phyloP scores from a whole-genome alignment of 2,329 filamentous ascomycete genomes.

The Eutypella sp. region DNA sequence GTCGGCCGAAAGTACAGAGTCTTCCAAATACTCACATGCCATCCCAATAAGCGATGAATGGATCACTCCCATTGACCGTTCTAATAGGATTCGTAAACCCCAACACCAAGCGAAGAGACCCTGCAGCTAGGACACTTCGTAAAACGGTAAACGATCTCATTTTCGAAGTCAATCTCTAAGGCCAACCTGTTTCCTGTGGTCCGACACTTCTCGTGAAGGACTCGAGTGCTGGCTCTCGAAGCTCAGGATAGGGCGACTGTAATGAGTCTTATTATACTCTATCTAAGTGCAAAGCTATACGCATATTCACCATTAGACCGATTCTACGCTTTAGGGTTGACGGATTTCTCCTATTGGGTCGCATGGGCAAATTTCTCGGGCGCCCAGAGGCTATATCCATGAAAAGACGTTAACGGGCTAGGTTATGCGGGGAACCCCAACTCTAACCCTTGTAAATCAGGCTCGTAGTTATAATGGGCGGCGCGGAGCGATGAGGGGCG shows the following conservation, averaged over 20 bases:
- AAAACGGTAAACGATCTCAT: neutral
- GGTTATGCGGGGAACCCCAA: neutral
- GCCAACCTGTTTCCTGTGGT: too few relatives aligned
- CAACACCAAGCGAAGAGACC: neutral
- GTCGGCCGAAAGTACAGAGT: neutral
- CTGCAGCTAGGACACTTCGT: neutral
- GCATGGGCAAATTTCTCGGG: neutral
- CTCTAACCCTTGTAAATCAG: too few relatives aligned
- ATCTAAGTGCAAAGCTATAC: too few relatives aligned
- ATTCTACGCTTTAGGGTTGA: too few relatives aligned
- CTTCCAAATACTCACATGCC: slow-evolving; percentile 1
- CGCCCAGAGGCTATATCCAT: neutral
- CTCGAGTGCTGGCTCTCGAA: too few relatives aligned
- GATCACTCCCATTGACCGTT: slow-evolving; percentile 4
- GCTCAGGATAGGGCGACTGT: too few relatives aligned
- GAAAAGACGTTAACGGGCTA: neutral
- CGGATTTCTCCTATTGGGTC: neutral
- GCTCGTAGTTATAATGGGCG: too few relatives aligned
- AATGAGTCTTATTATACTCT: too few relatives aligned
- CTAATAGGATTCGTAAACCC: slow-evolving; percentile 8
- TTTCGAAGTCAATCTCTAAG: neutral
- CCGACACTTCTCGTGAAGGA: too few relatives aligned
- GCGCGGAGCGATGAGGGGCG: too few relatives aligned
- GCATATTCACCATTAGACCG: neutral
- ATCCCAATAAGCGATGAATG: slow-evolving; percentile 5